Evolutionary conservation across 2,329 filamentous ascomycete species (phyloP), one percentile per base, ranked within the genome.

Genomic region (Alternaria angustiovoidea): DNA sequence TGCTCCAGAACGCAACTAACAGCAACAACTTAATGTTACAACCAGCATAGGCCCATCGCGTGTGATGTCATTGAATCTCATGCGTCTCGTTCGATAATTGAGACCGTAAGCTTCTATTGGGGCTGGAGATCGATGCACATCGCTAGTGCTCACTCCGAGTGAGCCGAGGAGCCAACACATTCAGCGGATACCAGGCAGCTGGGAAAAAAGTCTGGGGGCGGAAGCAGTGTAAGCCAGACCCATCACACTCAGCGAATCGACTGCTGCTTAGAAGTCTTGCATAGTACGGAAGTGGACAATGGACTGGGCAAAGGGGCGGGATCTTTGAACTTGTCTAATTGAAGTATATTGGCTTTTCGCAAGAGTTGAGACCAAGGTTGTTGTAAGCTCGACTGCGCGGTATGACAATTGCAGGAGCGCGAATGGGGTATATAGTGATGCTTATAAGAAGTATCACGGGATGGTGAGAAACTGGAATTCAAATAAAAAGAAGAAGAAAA

Each of bases 361-460:
- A n/a, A 36, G 8, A 36, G 8, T 36, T 3, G 46, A 26, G 32
- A 8, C 5, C 2, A 26, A 36, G 16, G 24, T 4, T 26, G 14
- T 49, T 36, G 9, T 9, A 38, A 24, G 14, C 46, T 49, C 46
- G 46, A 49, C 46, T 49, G 46, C 32, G 8, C 26, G 20, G 12
- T 49, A 38, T 49, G 20, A 2, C 32, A 36, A 4, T 20, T 38
- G 12, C 46, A 49, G 32, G 30, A 49, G 46, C 32, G 46, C 12
- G 22, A n/a, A 49, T 36, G 22, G 46, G 46, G 46, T 49, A 49
- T 49, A 49, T 49, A 38, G 22, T 49, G 22, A 36, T 49, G 46
- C 30, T 49, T 49, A 32, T 36, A 9, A 26, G 7, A 12, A 26
- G 22, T 24, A 12, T 8, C 32, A 14, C 20, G 14, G 16, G 24